Conservation (phyloP, 2,329 filamentous ascomycete genomes). For the Torrubiella hemipterigena region DNA sequence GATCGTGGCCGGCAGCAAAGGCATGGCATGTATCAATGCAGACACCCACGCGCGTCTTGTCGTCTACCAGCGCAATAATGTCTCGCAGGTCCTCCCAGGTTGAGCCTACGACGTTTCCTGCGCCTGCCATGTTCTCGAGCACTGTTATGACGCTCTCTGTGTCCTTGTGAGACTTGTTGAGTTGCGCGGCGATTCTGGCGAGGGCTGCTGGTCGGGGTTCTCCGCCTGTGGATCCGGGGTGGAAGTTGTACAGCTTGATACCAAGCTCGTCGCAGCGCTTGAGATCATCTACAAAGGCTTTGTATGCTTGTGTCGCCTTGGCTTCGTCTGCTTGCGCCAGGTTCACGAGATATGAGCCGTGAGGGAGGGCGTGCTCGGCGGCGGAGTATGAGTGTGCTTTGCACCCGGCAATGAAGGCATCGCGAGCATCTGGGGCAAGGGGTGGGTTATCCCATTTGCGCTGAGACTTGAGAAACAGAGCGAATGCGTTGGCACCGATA, state of each 20-base stretch:
- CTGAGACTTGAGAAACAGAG: constrained; percentile 91
- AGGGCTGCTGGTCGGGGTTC: constrained; percentile 58
- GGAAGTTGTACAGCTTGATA: constrained; percentile 94
- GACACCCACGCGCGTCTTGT: constrained; percentile 78
- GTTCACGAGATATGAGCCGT: constrained; percentile 95
- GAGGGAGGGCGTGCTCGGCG: constrained; percentile 66
- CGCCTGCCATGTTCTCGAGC: constrained; percentile 90
- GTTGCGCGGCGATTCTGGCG: constrained; percentile 62
- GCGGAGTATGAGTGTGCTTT: constrained; percentile 60
- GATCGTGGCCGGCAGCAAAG: constrained; percentile 87
- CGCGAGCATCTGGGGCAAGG: constrained; percentile 53
- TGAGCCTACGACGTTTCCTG: constrained; percentile 76
- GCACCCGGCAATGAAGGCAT: constrained; percentile 59
- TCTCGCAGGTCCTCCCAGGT: constrained; percentile 77
- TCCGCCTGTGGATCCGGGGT: constrained; percentile 74
- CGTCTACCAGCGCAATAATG: constrained; percentile 67
- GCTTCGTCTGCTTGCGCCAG: constrained; percentile 70
- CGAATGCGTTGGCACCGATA: constrained; percentile 87
- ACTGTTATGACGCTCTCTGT: constrained; percentile 70
- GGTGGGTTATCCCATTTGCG: constrained; percentile 86
- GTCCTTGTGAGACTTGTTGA: constrained; percentile 71
- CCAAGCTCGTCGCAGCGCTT: constrained; percentile 73
- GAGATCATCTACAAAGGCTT: constrained; percentile 78
- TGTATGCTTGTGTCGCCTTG: constrained; percentile 79
- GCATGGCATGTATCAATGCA: constrained; percentile 96